These are phyloP conservation scores for Amanita jacksonii DNA, from an alignment of 768 basidiomycete genomes.

Conservation along the genomic window DNA sequence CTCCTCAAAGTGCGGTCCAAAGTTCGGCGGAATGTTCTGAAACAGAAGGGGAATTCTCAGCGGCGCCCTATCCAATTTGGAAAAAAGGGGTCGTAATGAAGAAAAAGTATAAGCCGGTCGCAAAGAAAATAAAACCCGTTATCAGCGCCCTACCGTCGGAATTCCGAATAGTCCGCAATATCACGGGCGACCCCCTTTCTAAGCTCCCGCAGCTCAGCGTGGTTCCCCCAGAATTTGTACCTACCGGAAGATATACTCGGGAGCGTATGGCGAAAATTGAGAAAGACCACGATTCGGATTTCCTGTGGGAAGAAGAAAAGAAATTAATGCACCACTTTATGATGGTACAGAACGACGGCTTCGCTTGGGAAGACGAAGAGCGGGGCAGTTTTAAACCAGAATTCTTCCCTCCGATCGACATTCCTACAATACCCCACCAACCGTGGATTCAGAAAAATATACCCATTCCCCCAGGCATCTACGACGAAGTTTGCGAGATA, in stretches of 20 bases:
- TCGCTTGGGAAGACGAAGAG: conserved; percentile 31
- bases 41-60: too few relatives aligned
- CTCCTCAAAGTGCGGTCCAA: too few relatives aligned
- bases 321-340: conserved; percentile 24
- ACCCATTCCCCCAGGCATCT: conserved; percentile 23
- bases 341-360: conserved; percentile 18
- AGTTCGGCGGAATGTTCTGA: too few relatives aligned
- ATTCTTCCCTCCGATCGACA: conserved; percentile 23
- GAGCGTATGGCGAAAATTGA: conserved; percentile 17
- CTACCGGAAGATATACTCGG: conserved; percentile 17
- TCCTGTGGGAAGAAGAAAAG: conserved; percentile 14
- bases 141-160: conserved; percentile 14
- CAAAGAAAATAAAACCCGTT: conserved; percentile 17
- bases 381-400: conserved; percentile 23
- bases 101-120: conserved; percentile 24
- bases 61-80: too few relatives aligned
- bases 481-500: conserved; percentile 21
- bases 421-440: conserved; percentile 25
- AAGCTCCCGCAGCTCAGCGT: conserved; percentile 14
- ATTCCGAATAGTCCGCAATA: conserved; percentile 18
- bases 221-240: conserved; percentile 14
- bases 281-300: conserved; percentile 12
- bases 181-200: conserved; percentile 18
- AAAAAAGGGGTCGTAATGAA: too few relatives aligned
- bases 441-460: conserved; percentile 21